phyloP scores from a whole-genome alignment of 139 green algal species.

The Chlamydomonas incerta region DNA sequence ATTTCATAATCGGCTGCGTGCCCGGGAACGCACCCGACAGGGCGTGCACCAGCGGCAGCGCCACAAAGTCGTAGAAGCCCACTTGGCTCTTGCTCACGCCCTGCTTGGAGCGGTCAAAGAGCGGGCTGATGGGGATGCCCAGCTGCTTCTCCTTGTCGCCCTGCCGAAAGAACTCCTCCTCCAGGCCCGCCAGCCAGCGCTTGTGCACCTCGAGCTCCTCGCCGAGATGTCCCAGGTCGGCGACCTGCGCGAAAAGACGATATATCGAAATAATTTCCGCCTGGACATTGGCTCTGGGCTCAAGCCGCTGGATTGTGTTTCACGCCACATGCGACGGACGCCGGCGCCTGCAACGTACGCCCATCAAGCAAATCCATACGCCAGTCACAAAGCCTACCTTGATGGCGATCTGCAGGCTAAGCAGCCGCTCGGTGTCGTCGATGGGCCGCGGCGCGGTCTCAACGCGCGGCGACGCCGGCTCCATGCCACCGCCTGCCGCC shows the following conservation, averaged over 20 bases:
- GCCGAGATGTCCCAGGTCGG: conserved; percentile 56
- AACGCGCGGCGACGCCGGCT: no score
- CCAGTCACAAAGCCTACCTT: not conserved
- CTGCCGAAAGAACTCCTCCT: conserved; percentile 68
- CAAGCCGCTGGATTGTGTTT: no score
- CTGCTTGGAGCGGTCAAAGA: conserved; percentile 64
- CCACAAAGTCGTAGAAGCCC: conserved; percentile 52
- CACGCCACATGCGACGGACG: no score
- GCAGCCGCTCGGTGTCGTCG: conserved; percentile 29
- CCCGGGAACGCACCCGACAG: conserved; percentile 24
- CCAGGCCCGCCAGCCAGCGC: conserved; percentile 19
- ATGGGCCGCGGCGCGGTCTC: not conserved
- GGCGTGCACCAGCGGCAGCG: conserved; percentile 25
- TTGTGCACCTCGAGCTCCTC: conserved; percentile 52
- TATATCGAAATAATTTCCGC: no score
- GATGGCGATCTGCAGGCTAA: conserved; percentile 43
- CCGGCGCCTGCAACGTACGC: no score
- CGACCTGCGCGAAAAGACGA: no score
- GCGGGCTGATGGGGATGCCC: conserved; percentile 44
- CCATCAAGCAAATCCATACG: no score
- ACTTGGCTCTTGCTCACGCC: conserved; percentile 67
- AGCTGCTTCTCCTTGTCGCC: conserved; percentile 58
- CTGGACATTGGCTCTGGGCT: no score
- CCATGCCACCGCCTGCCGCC: no score
- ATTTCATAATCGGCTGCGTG: conserved; percentile 6